These are phyloP conservation scores for Phytopythium sindhum DNA, from an alignment of 352 stramenopile species.

Conservation along the genomic window DNA sequence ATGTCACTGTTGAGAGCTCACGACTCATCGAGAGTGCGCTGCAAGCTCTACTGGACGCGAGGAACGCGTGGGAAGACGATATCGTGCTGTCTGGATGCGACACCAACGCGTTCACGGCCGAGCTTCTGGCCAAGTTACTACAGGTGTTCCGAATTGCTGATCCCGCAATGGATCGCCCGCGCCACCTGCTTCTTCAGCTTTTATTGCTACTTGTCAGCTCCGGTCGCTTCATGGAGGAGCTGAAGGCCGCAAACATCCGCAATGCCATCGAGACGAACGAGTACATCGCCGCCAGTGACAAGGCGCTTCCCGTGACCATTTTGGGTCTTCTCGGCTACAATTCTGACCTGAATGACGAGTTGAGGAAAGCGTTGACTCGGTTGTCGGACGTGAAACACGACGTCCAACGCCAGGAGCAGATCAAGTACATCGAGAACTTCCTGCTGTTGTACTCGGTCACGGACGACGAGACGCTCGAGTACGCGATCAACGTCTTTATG, in stretches of 20 bases:
- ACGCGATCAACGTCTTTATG: slow-evolving; percentile 55
- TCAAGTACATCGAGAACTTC: slow-evolving; percentile 65
- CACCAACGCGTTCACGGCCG: slow-evolving; percentile 11
- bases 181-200: slow-evolving; percentile 46
- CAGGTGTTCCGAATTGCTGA: slow-evolving; percentile 30
- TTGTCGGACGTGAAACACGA: slow-evolving; percentile 24
- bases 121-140: slow-evolving; percentile 35
- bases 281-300: slow-evolving; percentile 41
- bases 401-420: slow-evolving; percentile 23
- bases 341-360: slow-evolving; percentile 64
- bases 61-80: slow-evolving; percentile 26
- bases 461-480: slow-evolving; percentile 39
- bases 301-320: slow-evolving; percentile 54
- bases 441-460: slow-evolving; percentile 58
- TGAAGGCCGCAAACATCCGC: slow-evolving; percentile 50
- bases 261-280: slow-evolving; percentile 58
- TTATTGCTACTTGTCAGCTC: slow-evolving; percentile 57
- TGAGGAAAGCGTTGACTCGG: slow-evolving; percentile 36
- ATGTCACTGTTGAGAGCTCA: background rate
- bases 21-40: background rate
- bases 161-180: slow-evolving; percentile 17
- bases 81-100: slow-evolving; percentile 25
- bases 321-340: slow-evolving; percentile 69
- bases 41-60: background rate
- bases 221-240: slow-evolving; percentile 41